Percentiles rank a stretch among this genome's conserved stretches.
Evolutionary conservation across 495 filamentous ascomycete species (phyloP).

Genomic region (Neurospora hispaniola): DNA sequence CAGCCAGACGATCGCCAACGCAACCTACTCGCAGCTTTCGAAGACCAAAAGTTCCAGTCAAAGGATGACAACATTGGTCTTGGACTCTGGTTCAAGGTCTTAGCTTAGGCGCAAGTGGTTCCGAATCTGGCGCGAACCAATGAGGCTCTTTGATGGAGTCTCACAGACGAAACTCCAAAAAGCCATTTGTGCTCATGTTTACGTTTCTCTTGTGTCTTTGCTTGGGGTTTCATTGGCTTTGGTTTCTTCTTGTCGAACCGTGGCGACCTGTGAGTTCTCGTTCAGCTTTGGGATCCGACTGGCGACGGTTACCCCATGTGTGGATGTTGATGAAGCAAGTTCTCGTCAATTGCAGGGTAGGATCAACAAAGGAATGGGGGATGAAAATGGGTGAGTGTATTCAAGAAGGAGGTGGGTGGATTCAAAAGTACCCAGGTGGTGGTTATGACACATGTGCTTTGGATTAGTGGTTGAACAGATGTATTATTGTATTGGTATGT

Average conservation of each 20-base stretch:
- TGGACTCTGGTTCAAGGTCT: neutral
- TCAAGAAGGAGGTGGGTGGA: too few species aligned
- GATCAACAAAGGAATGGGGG: neutral
- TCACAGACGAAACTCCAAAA: neutral
- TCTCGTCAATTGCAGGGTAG: neutral
- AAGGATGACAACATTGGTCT: neutral
- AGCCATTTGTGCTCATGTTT: neutral
- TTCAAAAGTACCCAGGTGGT: too few species aligned
- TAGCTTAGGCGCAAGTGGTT: neutral
- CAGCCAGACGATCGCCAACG: neutral
- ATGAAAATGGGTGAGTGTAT: neutral
- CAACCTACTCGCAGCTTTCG: neutral
- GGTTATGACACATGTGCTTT: neutral
- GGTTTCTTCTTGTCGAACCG: neutral
- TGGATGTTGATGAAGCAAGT: neutral
- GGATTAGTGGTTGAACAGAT: neutral
- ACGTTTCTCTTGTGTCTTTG: neutral
- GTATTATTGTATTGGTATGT: neutral
- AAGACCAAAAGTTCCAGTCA: neutral
- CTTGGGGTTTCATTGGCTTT: neutral
- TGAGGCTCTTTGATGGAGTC: neutral
- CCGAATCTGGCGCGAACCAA: neutral
- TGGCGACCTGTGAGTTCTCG: neutral
- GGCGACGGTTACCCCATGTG: neutral
- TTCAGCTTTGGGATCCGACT: neutral